These are phyloP conservation scores for Cytospora piceae DNA, from an alignment of 2,329 filamentous ascomycete species.

Conservation along the genomic window DNA sequence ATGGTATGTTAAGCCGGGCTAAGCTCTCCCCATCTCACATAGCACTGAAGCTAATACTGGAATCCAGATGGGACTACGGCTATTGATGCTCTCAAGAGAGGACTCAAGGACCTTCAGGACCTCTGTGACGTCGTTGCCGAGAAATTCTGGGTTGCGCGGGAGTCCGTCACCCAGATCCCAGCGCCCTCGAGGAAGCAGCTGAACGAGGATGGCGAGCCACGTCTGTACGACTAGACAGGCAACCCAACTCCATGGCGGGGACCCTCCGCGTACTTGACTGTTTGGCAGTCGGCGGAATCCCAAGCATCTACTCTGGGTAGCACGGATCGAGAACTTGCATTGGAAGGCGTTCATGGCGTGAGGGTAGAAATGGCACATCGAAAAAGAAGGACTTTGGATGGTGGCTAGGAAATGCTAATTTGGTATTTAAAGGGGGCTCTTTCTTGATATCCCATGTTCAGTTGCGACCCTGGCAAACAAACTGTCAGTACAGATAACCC, in stretches of 20 bases:
- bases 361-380: conserved; percentile 26
- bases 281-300: neutral
- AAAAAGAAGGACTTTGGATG: conserved; percentile 40
- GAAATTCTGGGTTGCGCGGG: conserved; percentile 74
- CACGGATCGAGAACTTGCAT: conserved; percentile 21
- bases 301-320: conserved; percentile 2
- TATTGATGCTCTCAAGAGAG: conserved; percentile 86
- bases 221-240: conserved; percentile 20
- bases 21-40: neutral
- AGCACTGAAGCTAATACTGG: conserved; percentile 5
- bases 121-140: conserved; percentile 93
- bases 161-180: conserved; percentile 53
- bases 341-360: conserved; percentile 31
- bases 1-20: conserved; percentile 64
- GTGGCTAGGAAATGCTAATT: conserved; percentile 33
- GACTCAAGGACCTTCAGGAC: conserved; percentile 83
- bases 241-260: neutral
- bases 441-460: conserved; percentile 43
- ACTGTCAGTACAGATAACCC: conserved; percentile 32
- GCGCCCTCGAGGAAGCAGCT: conserved; percentile 30
- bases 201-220: conserved; percentile 29
- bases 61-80: conserved; percentile 74
- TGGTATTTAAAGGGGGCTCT: conserved; percentile 40
- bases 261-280: neutral
- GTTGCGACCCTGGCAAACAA: conserved; percentile 55